A percentile compares a stretch with the other conserved stretches of the same genome.
Evolutionary conservation across 108 stramenopile genomes (phyloP).

Genomic region (Pseudonitzschia multistriata): DNA sequence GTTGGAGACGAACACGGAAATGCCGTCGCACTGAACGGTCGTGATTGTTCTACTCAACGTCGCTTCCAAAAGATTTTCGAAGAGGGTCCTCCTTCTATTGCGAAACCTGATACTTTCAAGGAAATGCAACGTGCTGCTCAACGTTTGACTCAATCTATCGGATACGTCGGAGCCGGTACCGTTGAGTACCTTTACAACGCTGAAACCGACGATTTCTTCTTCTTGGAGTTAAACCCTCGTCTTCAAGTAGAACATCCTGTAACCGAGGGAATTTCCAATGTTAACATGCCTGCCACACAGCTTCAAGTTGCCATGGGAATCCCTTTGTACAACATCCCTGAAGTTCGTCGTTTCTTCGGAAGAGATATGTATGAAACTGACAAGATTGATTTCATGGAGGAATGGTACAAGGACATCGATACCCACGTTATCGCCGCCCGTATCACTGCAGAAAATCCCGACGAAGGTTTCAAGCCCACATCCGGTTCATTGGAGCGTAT

Average conservation of each 20-base stretch:
- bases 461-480: conserved; percentile 99
- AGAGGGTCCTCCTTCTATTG: conserved; percentile 93
- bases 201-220: conserved; percentile 90
- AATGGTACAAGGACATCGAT: conserved; percentile 81
- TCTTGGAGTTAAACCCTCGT: conserved; percentile 98
- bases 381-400: conserved; percentile 90
- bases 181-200: conserved; percentile 98
- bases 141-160: conserved; percentile 92
- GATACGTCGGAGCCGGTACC: conserved; percentile 97
- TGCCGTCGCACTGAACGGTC: conserved; percentile 93
- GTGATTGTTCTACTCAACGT: conserved; percentile 98
- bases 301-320: conserved; percentile 99
- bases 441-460: conserved; percentile 98
- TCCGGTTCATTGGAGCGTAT: conserved; percentile 95
- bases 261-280: conserved; percentile 89
- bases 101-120: conserved; percentile 80
- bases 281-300: conserved; percentile 92
- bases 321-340: conserved; percentile 91
- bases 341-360: conserved; percentile 87
- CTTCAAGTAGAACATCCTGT: conserved; percentile 98
- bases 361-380: conserved; percentile 70
- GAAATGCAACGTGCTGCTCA: conserved; percentile 95
- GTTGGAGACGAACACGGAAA: conserved; percentile 97
- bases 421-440: conserved; percentile 97
- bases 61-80: conserved; percentile 99